Evolutionary conservation across 192 early-diverging fungal species (phyloP).

Genomic region (Anaeromyces robustus): DNA sequence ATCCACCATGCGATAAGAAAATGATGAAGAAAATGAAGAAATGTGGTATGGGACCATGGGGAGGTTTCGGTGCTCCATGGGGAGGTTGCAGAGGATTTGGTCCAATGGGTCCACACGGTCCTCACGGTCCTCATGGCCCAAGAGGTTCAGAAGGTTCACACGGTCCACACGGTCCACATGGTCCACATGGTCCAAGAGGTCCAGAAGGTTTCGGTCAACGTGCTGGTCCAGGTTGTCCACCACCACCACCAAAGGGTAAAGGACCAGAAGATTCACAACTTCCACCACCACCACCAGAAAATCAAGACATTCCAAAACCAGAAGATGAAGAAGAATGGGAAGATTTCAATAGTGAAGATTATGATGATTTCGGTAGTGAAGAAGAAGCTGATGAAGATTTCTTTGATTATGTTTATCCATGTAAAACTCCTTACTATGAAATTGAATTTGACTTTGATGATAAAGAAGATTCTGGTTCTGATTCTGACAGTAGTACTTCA

Average conservation of each 20-base stretch:
- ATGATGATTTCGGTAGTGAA: no score
- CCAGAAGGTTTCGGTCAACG: no score
- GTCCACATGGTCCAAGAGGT: neutral
- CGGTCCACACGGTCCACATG: neutral
- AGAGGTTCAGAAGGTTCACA: neutral
- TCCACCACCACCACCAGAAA: neutral
- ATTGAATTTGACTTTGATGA: neutral
- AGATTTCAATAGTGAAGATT: no score
- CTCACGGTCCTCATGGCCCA: neutral
- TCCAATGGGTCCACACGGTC: neutral
- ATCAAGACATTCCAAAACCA: neutral
- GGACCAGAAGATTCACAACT: no score
- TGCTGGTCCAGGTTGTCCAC: neutral
- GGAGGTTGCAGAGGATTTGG: no score
- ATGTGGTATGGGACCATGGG: no score
- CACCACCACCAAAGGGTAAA: no score
- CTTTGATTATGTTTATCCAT: no score
- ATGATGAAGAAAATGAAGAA: no score
- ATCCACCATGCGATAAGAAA: neutral
- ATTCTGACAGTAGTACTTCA: neutral
- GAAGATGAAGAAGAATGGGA: no score
- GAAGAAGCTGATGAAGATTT: no score
- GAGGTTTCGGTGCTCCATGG: no score
- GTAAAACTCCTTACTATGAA: neutral
- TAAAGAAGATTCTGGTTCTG: neutral